These are phyloP conservation scores for Parathielavia hyrcaniae DNA, from an alignment of 495 filamentous ascomycete species.

Conservation along the genomic window DNA sequence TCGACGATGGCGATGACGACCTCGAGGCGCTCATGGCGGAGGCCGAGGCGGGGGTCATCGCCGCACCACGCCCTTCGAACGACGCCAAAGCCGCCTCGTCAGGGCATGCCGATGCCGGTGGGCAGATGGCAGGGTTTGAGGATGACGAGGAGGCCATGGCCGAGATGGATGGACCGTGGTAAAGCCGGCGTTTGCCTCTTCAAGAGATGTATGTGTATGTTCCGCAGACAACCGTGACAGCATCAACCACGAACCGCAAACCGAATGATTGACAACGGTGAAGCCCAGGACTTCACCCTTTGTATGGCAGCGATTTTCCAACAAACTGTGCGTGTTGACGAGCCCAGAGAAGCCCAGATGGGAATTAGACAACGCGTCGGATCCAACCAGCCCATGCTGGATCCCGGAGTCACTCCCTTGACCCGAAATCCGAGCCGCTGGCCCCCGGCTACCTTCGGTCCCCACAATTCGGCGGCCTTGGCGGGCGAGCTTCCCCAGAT, in stretches of 20 bases:
- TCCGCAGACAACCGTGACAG: background rate
- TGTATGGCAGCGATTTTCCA: too few species aligned
- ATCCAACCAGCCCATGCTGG: background rate
- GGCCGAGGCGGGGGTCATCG: slow-evolving; percentile 6
- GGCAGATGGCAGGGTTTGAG: slow-evolving; percentile 28
- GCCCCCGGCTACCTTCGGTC: slow-evolving; percentile 11
- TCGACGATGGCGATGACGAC: slow-evolving; percentile 25
- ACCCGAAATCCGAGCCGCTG: slow-evolving; percentile 2
- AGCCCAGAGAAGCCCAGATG: too few species aligned
- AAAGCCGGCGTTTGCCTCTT: slow-evolving; percentile 10
- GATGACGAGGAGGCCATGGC: slow-evolving; percentile 66
- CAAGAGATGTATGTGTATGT: background rate
- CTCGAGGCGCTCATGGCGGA: slow-evolving; percentile 46
- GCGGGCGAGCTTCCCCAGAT: slow-evolving; percentile 15
- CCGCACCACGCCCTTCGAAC: background rate
- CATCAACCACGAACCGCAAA: background rate
- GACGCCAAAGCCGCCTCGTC: background rate
- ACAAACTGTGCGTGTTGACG: too few species aligned
- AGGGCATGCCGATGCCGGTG: background rate
- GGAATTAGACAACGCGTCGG: too few species aligned
- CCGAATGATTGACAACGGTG: too few species aligned
- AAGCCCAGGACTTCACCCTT: too few species aligned
- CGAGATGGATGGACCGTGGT: slow-evolving; percentile 59
- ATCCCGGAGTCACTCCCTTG: background rate
- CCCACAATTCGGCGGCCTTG: slow-evolving; percentile 21